Conservation (phyloP, 2,329 filamentous ascomycete genomes). For the Talaromyces atroroseus region DNA sequence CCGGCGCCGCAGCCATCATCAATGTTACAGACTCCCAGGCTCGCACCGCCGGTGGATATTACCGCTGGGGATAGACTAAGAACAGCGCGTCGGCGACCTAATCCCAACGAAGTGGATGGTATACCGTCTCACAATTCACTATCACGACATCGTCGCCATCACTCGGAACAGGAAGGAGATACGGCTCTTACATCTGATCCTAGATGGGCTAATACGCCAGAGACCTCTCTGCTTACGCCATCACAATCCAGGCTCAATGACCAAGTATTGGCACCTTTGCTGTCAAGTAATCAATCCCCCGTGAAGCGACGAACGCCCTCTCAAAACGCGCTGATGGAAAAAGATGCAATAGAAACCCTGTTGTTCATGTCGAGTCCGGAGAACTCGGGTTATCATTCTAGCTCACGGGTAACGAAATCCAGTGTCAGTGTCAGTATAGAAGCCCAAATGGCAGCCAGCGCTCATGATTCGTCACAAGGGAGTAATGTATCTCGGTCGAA, state of each 20-base stretch:
- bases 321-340: constrained; percentile 43
- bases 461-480: constrained; percentile 19
- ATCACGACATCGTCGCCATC: constrained; percentile 26
- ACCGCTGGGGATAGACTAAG: constrained; percentile 25
- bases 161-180: constrained; percentile 27
- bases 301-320: constrained; percentile 31
- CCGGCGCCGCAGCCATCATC: constrained; percentile 1
- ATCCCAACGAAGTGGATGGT: constrained; percentile 28
- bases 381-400: constrained; percentile 40
- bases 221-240: constrained; percentile 28
- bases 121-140: constrained; percentile 19
- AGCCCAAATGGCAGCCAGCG: constrained; percentile 19
- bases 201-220: constrained; percentile 20
- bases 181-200: constrained; percentile 16
- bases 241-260: constrained; percentile 15
- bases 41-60: constrained; percentile 43
- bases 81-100: constrained; percentile 31
- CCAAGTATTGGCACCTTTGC: constrained; percentile 17
- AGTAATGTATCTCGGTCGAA: neutral
- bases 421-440: constrained; percentile 20
- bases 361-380: constrained; percentile 48
- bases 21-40: constrained; percentile 23
- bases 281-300: constrained; percentile 1
- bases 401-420: constrained; percentile 25
- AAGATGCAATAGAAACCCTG: constrained; percentile 47